These are phyloP conservation scores for Coelastrella sp. DNA, from an alignment of 139 green algal species.

Conservation along the genomic window DNA sequence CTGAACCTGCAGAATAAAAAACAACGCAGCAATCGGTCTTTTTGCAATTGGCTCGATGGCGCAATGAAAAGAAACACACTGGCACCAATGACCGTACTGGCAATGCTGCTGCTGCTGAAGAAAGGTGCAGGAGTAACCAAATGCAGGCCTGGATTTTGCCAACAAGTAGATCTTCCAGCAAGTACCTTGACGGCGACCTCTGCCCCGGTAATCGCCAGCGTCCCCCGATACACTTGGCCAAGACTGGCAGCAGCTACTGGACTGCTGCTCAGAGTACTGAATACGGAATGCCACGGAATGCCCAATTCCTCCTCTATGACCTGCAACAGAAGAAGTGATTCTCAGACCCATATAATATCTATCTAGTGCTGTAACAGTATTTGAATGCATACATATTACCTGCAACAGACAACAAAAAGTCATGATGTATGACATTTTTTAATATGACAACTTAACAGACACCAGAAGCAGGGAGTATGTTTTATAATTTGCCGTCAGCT, in stretches of 20 bases:
- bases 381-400: too few relatives aligned
- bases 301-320: conserved; percentile 80
- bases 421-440: neutral
- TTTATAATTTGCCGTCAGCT: neutral
- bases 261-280: conserved; percentile 68
- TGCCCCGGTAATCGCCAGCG: conserved; percentile 48
- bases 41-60: neutral
- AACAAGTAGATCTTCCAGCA: too few relatives aligned
- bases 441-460: neutral
- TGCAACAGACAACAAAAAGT: neutral
- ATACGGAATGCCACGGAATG: conserved; percentile 63
- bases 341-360: neutral
- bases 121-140: too few relatives aligned
- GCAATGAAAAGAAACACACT: too few relatives aligned
- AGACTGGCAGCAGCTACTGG: conserved; percentile 88
- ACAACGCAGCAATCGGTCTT: too few relatives aligned
- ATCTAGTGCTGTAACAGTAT: too few relatives aligned
- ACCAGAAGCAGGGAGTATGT: neutral
- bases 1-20: conserved; percentile 73
- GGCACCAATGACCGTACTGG: too few relatives aligned
- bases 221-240: conserved; percentile 74
- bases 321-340: neutral
- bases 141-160: neutral
- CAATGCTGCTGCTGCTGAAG: too few relatives aligned
- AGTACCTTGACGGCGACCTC: conserved; percentile 80